A percentile compares a stretch with the other conserved stretches of the same genome.
Conservation (phyloP, 2,329 filamentous ascomycete species). For the Penicillium freii region DNA sequence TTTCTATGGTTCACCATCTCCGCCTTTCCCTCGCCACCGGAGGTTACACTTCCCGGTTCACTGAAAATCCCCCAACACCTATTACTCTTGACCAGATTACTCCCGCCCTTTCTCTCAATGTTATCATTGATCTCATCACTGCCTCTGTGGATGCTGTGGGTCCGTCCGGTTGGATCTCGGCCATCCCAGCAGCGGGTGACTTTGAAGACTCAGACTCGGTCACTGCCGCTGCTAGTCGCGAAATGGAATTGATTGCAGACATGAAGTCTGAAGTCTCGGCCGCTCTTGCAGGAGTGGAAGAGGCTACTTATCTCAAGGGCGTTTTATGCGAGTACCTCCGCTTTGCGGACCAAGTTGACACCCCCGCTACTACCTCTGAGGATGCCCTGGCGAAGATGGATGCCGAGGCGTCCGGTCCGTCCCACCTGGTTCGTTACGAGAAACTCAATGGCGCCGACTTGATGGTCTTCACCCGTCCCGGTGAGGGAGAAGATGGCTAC, state of each 20-base stretch:
- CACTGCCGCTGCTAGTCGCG: conserved; percentile 31
- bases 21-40: conserved; percentile 45
- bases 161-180: conserved; percentile 48
- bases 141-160: conserved; percentile 49
- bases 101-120: conserved; percentile 38
- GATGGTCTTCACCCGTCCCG: conserved; percentile 29
- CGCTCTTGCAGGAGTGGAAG: conserved; percentile 48
- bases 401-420: conserved; percentile 10
- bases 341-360: conserved; percentile 36
- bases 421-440: conserved; percentile 35
- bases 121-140: conserved; percentile 44
- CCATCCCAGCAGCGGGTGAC: conserved; percentile 33
- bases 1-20: conserved; percentile 44
- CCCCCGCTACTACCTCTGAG: conserved; percentile 15
- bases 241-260: conserved; percentile 47
- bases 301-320: conserved; percentile 48
- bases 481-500: conserved; percentile 30
- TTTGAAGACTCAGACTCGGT: conserved; percentile 20
- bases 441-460: conserved; percentile 43
- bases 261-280: conserved; percentile 51
- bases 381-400: conserved; percentile 12
- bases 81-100: conserved; percentile 36
- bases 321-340: conserved; percentile 48
- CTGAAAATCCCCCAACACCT: conserved; percentile 39
- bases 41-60: conserved; percentile 44